phyloP scores from a whole-genome alignment of 164 flowering plant genomes.

The Kingdonia uniflora region DNA sequence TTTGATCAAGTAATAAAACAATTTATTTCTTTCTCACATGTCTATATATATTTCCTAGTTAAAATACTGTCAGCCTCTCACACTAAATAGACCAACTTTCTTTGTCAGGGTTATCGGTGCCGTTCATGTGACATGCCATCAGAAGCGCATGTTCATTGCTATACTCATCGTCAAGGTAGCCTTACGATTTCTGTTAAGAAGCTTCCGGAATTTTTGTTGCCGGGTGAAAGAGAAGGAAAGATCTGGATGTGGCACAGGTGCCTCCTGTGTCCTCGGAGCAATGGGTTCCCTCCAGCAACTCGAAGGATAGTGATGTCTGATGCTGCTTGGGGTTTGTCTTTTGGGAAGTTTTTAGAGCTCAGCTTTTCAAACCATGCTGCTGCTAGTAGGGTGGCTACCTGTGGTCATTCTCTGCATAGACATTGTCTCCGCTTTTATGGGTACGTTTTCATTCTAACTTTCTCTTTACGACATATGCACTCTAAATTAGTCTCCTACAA shows the following conservation, averaged over 20 bases:
- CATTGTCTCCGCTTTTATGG: constrained; percentile 99
- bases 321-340: constrained; percentile 99
- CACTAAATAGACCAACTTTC: not conserved
- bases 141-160: constrained; percentile 98
- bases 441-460: constrained; percentile 23
- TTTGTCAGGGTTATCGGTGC: constrained; percentile 58
- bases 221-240: constrained; percentile 90
- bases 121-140: constrained; percentile 87
- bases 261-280: constrained; percentile 63
- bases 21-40: not conserved
- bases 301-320: constrained; percentile 90
- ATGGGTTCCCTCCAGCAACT: constrained; percentile 92
- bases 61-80: not conserved
- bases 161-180: constrained; percentile 92
- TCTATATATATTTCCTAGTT: not conserved
- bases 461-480: too few relatives aligned
- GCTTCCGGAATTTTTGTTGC: constrained; percentile 55
- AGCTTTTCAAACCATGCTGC: constrained; percentile 99
- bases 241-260: constrained; percentile 99
- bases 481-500: too few relatives aligned
- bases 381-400: constrained; percentile 97
- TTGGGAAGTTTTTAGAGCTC: constrained; percentile 98
- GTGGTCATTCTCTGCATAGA: constrained; percentile 99
- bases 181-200: constrained; percentile 94
- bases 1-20: constrained; percentile 62